These are phyloP conservation scores for Simmondsia chinensis DNA, from an alignment of 148 eudicot genomes.

Conservation along the genomic window DNA sequence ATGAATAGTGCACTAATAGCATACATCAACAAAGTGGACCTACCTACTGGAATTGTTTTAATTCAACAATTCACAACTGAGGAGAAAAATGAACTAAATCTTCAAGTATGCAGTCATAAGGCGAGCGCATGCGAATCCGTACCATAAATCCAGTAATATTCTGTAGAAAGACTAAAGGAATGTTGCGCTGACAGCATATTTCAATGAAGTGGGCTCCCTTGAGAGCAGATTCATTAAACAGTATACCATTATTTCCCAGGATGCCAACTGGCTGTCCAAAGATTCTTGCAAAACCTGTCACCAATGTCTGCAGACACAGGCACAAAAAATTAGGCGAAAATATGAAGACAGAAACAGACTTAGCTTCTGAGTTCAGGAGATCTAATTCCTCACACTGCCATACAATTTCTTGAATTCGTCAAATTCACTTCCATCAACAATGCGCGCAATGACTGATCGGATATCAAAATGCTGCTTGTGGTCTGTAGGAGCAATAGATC, in stretches of 20 bases:
- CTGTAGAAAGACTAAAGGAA: constrained; percentile 93
- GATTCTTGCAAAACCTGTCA: constrained; percentile 90
- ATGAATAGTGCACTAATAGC: no score
- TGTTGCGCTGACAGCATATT: constrained; percentile 85
- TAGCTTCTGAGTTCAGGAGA: constrained; percentile 4
- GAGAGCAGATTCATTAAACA: constrained; percentile 87
- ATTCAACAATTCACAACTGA: no score
- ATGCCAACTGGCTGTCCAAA: constrained; percentile 94
- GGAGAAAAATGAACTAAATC: no score
- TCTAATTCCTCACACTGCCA: constrained; percentile 84
- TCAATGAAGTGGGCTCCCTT: constrained; percentile 98
- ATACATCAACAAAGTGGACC: no score
- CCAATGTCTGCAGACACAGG: constrained; percentile 64
- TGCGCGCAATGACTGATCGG: constrained; percentile 84
- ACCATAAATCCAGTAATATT: constrained; percentile 99
- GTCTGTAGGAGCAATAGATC: constrained; percentile 84
- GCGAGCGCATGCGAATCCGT: no score
- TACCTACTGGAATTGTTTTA: no score
- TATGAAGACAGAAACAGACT: not conserved
- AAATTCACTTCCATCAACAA: constrained; percentile 96
- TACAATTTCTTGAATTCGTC: constrained; percentile 99
- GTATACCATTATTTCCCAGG: constrained; percentile 85
- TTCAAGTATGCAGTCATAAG: no score
- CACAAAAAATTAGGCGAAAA: not conserved
- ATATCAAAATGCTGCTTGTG: constrained; percentile 89